Conservation (phyloP, 192 early-diverging fungal species). For the Mortierella antarctica region DNA sequence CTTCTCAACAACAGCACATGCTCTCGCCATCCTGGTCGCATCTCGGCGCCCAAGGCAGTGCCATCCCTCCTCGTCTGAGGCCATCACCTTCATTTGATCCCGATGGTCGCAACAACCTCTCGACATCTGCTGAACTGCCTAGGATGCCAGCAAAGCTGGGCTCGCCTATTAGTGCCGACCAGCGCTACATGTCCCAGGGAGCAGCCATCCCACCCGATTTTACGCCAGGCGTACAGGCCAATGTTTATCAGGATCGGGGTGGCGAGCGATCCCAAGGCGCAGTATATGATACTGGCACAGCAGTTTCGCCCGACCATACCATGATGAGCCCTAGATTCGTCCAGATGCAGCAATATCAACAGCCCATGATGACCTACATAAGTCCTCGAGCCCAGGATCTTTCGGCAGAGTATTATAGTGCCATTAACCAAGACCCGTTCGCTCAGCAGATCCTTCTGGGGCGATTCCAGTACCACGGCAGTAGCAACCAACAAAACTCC, state of each 20-base stretch:
- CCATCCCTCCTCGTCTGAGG: not conserved
- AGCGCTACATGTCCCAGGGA: conserved; percentile 4
- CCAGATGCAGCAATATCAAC: not conserved
- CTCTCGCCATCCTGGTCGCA: not conserved
- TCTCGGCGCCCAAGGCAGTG: not conserved
- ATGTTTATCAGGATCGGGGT: conserved; percentile 5
- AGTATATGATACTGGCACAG: not conserved
- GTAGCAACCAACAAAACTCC: not conserved
- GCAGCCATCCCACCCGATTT: conserved; percentile 21
- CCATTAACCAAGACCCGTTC: no score
- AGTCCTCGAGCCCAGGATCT: conserved; percentile 6
- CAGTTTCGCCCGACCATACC: not conserved
- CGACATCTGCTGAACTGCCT: not conserved
- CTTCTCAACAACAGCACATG: not conserved
- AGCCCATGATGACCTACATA: not conserved
- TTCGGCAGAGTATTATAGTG: not conserved
- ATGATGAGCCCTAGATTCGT: not conserved
- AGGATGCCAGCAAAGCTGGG: not conserved
- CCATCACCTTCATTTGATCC: not conserved
- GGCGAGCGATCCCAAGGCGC: conserved; percentile 19
- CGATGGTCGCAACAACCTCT: not conserved
- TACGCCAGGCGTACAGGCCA: conserved; percentile 37
- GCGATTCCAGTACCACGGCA: not conserved
- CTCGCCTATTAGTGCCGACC: not conserved
- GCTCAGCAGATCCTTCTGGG: not conserved